phyloP scores from a whole-genome alignment of 176 grass and related monocot species.

The Oryza longistaminata region DNA sequence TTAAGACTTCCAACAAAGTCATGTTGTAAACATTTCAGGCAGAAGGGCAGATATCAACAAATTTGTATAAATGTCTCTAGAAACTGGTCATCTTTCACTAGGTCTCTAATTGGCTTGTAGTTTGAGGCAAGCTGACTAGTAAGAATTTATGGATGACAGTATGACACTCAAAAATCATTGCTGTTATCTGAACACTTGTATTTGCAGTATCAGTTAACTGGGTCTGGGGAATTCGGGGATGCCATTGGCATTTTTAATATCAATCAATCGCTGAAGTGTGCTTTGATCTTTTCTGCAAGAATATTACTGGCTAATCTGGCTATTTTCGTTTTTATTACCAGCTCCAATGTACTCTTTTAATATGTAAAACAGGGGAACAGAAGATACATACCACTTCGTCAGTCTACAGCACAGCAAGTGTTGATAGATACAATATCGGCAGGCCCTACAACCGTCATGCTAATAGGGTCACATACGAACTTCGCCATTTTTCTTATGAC shows the following conservation, averaged over 20 bases:
- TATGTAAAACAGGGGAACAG: conserved; percentile 59
- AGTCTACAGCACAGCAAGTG: conserved; percentile 71
- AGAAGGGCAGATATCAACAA: background rate
- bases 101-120: background rate
- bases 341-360: conserved; percentile 3
- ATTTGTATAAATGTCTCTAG: too few relatives aligned
- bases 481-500: conserved; percentile 80
- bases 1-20: background rate
- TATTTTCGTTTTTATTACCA: conserved; percentile 11
- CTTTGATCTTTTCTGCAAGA: background rate
- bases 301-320: background rate
- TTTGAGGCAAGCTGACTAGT: background rate
- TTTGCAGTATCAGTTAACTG: background rate
- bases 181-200: background rate
- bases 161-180: background rate
- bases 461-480: conserved; percentile 75
- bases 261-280: background rate
- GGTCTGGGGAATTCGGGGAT: background rate
- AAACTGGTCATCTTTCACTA: too few relatives aligned
- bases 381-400: conserved; percentile 62
- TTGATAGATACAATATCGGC: conserved; percentile 68
- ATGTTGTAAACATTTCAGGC: background rate
- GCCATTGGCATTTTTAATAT: conserved; percentile 13
- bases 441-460: conserved; percentile 64
- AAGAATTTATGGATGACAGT: background rate